A percentile compares a stretch with the other conserved stretches of the same genome.
phyloP scores from a whole-genome alignment of 2,329 filamentous ascomycete genomes.

The Bertia moriformis region DNA sequence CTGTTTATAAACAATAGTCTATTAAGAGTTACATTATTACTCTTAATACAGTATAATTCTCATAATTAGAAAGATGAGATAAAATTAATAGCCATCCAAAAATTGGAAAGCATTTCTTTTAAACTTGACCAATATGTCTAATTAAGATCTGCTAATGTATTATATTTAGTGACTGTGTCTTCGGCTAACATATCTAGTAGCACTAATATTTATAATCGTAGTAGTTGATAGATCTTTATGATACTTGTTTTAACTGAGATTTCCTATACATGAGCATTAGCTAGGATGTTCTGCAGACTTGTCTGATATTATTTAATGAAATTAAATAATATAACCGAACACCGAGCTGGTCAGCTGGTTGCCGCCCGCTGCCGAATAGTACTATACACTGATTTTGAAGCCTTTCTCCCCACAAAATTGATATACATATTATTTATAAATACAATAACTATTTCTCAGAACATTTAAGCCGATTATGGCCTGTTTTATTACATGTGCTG shows the following conservation, averaged over 20 bases:
- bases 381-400: too few relatives aligned
- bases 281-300: not conserved
- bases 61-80: not conserved
- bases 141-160: not conserved
- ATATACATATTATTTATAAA: too few relatives aligned
- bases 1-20: not conserved
- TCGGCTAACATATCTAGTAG: not conserved
- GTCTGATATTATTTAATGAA: not conserved
- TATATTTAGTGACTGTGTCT: not conserved
- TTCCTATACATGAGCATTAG: not conserved
- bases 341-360: too few relatives aligned
- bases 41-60: not conserved
- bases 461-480: too few relatives aligned
- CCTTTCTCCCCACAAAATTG: too few relatives aligned
- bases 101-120: not conserved
- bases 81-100: not conserved
- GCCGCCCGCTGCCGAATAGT: too few relatives aligned
- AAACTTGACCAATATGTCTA: not conserved
- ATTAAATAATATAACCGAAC: not conserved
- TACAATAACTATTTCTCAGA: too few relatives aligned
- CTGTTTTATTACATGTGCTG: too few relatives aligned
- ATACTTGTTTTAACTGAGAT: not conserved
- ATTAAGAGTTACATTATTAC: not conserved
- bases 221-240: not conserved
- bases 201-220: not conserved